A percentile compares a stretch with the other conserved stretches of the same genome.
These are phyloP conservation scores for Solanum rostratum DNA, from an alignment of 257 asterid species.

Conservation along the genomic window DNA sequence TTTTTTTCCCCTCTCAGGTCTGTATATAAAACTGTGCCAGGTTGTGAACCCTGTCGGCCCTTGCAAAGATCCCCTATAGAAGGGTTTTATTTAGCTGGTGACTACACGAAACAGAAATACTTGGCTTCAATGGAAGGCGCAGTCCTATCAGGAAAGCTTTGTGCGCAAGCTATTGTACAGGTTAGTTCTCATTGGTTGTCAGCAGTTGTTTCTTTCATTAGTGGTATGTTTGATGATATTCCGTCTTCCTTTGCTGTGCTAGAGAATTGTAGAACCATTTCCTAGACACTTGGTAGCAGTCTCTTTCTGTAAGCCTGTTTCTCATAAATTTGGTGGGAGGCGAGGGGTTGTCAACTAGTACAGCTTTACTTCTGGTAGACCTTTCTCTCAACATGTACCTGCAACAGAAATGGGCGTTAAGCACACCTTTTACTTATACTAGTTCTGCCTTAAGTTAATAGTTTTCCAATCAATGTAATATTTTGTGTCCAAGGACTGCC, in stretches of 20 bases:
- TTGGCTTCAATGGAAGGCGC: slow-evolving; percentile 99
- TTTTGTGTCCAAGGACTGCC: neutral
- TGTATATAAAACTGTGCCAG: slow-evolving; percentile 90
- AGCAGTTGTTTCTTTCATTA: neutral
- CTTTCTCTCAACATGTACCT: neutral
- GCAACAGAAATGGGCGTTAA: neutral
- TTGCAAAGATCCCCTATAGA: slow-evolving; percentile 78
- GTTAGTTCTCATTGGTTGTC: slow-evolving; percentile 18
- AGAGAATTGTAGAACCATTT: neutral
- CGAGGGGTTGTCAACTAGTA: neutral
- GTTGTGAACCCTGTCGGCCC: slow-evolving; percentile 88
- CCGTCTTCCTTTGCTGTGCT: neutral
- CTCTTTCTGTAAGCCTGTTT: neutral
- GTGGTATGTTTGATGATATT: neutral
- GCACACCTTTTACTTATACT: neutral
- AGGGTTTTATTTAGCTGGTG: slow-evolving; percentile 94
- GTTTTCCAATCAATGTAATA: neutral
- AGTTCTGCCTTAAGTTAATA: neutral
- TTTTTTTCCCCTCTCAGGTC: slow-evolving; percentile 36
- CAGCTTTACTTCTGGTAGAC: neutral
- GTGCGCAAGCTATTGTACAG: slow-evolving; percentile 93
- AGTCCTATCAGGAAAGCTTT: slow-evolving; percentile 88
- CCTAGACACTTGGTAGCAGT: neutral
- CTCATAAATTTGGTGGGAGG: neutral
- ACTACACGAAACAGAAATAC: slow-evolving; percentile 93